Base-by-base conservation (phyloP, 2,329 filamentous ascomycete genomes). In the Phyllosticta ampelicida region DNA sequence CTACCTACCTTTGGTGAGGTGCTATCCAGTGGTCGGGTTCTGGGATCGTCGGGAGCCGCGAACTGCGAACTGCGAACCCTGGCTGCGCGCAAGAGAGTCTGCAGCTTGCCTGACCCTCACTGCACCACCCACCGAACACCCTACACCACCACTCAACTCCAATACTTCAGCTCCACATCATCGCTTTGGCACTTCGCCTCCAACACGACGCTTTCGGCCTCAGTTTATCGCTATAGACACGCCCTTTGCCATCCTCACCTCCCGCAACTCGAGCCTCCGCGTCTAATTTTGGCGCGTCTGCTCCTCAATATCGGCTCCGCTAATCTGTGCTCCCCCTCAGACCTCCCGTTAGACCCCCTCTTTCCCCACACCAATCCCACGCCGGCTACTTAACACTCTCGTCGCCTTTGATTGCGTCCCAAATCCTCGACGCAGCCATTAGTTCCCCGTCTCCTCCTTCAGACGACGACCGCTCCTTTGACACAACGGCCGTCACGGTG, bases 281-380 rank as follows among this genome's bases (percentile, higher is more conserved):
- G 36, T 44, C 36, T 54, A 48, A 58, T 53, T 56, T 18, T 28
- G 20, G n/a, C 49, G 44, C 51, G 13, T 44, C n/a, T 44, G 36
- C 26, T 53, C 48, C 36, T 49, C 58, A 30, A 51, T 21, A 48
- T 20, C 58, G 54, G 60, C 61, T 58, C 60, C 53, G 60, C 65
- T 68, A 65, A 70, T 65, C 65, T 44, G 36, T 44, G 63, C 64
- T 61, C 63, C 54, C 60, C 51, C 48, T 48, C 61, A 73, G 68
- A 62, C 60, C 66, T 53, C 67, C 70, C 55, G 63, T 62, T 50
- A 65, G 70, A 29, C 73, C 73, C 21, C 66, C 71, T 63, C 72
- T 77, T 60, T 75, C 76, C 61, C 72, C 76, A 56, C 76, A 76
- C 62, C 69, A 74, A 44, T 78, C 76, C n/a, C 77, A 79, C 65